A percentile compares a stretch with the other conserved stretches of the same genome.
Evolutionary conservation across 2,329 filamentous ascomycete genomes (phyloP).

Genomic region (Cryphonectria radicalis): DNA sequence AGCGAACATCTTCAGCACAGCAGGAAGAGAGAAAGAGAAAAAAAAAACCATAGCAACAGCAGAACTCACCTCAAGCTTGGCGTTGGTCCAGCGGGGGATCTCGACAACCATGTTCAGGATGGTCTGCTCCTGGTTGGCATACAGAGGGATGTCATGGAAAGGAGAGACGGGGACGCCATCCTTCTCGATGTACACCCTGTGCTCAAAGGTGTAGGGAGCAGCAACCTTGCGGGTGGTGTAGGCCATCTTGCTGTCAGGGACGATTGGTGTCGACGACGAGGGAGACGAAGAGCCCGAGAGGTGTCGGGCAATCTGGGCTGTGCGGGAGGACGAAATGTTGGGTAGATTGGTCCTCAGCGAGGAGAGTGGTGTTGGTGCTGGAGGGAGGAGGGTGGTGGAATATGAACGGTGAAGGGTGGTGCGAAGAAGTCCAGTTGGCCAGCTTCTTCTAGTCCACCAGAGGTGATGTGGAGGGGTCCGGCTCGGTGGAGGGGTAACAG

Average conservation of each 20-base stretch:
- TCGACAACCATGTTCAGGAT: constrained; percentile 99
- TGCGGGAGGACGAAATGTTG: constrained; percentile 55
- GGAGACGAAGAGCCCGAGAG: constrained; percentile 45
- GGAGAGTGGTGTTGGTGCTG: constrained; percentile 25
- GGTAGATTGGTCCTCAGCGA: constrained; percentile 32
- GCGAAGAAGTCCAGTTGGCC: constrained; percentile 17
- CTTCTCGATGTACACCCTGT: constrained; percentile 97
- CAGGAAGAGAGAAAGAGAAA: too few species aligned
- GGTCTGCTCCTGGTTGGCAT: constrained; percentile 93
- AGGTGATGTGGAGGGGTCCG: constrained; percentile 25
- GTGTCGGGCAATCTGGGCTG: constrained; percentile 60
- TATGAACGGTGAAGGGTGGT: constrained; percentile 20
- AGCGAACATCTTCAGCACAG: background rate
- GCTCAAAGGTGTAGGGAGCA: constrained; percentile 80
- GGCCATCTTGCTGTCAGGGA: constrained; percentile 52
- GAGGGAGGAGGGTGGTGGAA: constrained; percentile 14
- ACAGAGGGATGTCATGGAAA: constrained; percentile 98
- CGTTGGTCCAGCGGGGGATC: constrained; percentile 99
- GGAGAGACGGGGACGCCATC: constrained; percentile 92
- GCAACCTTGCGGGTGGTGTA: constrained; percentile 88
- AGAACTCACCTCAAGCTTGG: constrained; percentile 88
- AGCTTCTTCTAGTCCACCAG: constrained; percentile 5
- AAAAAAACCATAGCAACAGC: constrained; percentile 21
- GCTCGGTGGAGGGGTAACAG: constrained; percentile 24
- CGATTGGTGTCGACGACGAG: constrained; percentile 32